phyloP scores from a whole-genome alignment of 805 yeast genomes.

The Candida coleopterorum region DNA sequence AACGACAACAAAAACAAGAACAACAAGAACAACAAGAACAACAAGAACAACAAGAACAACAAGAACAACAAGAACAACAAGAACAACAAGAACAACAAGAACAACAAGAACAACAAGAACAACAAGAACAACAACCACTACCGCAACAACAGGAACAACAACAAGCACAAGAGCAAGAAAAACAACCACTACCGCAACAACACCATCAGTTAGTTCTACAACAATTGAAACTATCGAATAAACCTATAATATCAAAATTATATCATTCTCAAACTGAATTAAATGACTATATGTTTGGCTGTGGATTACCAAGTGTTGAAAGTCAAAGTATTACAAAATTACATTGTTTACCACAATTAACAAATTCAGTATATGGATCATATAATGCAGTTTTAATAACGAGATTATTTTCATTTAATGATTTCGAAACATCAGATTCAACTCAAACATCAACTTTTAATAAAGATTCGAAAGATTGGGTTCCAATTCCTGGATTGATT shows the following conservation, averaged over 20 bases:
- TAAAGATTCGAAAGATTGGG: constrained; percentile 28
- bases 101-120: neutral
- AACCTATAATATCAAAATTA: constrained; percentile 19
- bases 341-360: constrained; percentile 42
- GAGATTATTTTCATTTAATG: constrained; percentile 38
- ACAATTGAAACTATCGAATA: constrained; percentile 1
- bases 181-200: too few species aligned
- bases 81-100: neutral
- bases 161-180: neutral
- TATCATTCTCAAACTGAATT: constrained; percentile 43
- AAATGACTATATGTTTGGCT: constrained; percentile 52
- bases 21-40: neutral
- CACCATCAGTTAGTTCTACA: too few species aligned
- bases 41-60: neutral
- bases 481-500: constrained; percentile 38
- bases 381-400: constrained; percentile 40
- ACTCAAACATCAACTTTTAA: too few species aligned
- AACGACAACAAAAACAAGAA: neutral
- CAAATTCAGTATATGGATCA: constrained; percentile 27
- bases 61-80: neutral
- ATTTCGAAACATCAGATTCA: constrained; percentile 13
- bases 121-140: neutral
- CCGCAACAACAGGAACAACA: neutral
- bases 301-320: constrained; percentile 49
- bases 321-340: constrained; percentile 40